Conservation (phyloP, 2,329 filamentous ascomycete genomes). For the Cryphonectria carpinicola region DNA sequence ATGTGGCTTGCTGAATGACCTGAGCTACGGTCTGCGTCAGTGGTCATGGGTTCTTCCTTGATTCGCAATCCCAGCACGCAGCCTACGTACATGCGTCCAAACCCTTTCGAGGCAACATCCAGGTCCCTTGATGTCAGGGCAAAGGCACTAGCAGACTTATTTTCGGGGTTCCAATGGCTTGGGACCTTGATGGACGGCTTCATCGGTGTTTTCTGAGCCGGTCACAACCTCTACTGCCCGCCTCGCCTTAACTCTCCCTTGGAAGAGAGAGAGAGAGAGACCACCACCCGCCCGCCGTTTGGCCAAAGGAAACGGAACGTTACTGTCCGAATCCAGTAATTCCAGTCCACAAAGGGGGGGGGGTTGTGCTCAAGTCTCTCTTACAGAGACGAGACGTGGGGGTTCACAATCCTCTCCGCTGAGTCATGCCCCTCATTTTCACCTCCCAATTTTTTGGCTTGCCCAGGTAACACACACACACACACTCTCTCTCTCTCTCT, state of each 20-base stretch:
- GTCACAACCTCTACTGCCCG: constrained; percentile 4
- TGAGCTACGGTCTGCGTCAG: constrained; percentile 13
- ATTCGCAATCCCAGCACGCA: constrained; percentile 12
- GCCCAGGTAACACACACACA: constrained; percentile 5
- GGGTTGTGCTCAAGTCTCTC: neutral
- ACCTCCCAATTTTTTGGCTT: neutral
- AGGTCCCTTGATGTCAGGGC: constrained; percentile 24
- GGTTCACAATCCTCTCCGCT: constrained; percentile 1
- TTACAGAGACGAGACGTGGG: constrained; percentile 9
- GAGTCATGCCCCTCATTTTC: neutral
- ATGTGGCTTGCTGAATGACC: neutral
- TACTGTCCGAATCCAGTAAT: constrained; percentile 9
- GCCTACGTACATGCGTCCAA: constrained; percentile 4
- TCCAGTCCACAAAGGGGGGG: neutral
- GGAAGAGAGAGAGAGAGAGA: neutral
- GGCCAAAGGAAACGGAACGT: constrained; percentile 10
- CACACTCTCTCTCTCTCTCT: neutral
- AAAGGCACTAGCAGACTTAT: neutral
- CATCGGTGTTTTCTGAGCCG: constrained; percentile 12
- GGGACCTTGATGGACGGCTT: constrained; percentile 7
- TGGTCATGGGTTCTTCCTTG: constrained; percentile 13
- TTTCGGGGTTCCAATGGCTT: constrained; percentile 3
- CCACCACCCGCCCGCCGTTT: neutral
- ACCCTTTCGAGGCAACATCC: constrained; percentile 12
- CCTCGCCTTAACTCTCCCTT: neutral